A percentile compares a stretch with the other conserved stretches of the same genome.
phyloP scores from a whole-genome alignment of 2,329 filamentous ascomycete species.

The Aspergillus sp. region DNA sequence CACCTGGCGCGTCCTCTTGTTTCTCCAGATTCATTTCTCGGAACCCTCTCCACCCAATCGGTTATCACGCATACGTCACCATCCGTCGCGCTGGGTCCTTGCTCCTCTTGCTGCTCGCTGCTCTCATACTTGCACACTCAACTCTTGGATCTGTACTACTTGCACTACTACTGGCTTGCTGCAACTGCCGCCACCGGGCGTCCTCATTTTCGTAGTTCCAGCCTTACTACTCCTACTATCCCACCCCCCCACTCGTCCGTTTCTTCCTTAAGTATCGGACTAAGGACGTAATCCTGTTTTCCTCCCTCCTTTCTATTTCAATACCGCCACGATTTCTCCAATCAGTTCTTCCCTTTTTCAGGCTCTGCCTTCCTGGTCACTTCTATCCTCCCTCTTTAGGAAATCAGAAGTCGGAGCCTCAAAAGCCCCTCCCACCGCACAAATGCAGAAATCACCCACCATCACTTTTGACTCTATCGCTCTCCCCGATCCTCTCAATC shows the following conservation, averaged over 20 bases:
- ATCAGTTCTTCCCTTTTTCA: slow-evolving; percentile 10
- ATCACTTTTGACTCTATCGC: not conserved
- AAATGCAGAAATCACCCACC: not conserved
- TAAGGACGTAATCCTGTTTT: slow-evolving; percentile 22
- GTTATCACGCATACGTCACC: slow-evolving; percentile 7
- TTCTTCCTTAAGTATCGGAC: slow-evolving; percentile 15
- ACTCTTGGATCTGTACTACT: not conserved
- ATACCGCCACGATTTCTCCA: slow-evolving; percentile 11
- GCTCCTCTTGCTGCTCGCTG: not conserved
- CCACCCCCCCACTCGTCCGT: slow-evolving; percentile 12
- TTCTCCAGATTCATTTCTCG: not conserved
- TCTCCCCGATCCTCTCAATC: slow-evolving; percentile 1
- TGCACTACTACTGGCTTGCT: not conserved
- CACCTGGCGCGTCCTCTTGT: not conserved
- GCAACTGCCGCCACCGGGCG: not conserved
- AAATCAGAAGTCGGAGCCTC: slow-evolving; percentile 6
- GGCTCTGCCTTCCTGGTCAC: slow-evolving; percentile 1
- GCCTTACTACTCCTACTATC: slow-evolving; percentile 8
- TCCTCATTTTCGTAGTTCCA: slow-evolving; percentile 13
- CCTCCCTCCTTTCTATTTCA: slow-evolving; percentile 6
- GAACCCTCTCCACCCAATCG: slow-evolving; percentile 8
- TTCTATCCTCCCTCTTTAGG: slow-evolving; percentile 6
- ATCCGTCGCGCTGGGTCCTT: not conserved
- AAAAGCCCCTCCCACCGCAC: not conserved
- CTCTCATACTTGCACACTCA: not conserved